Base-by-base conservation (phyloP, 768 basidiomycete genomes). In the Plicaturopsis crispa region DNA sequence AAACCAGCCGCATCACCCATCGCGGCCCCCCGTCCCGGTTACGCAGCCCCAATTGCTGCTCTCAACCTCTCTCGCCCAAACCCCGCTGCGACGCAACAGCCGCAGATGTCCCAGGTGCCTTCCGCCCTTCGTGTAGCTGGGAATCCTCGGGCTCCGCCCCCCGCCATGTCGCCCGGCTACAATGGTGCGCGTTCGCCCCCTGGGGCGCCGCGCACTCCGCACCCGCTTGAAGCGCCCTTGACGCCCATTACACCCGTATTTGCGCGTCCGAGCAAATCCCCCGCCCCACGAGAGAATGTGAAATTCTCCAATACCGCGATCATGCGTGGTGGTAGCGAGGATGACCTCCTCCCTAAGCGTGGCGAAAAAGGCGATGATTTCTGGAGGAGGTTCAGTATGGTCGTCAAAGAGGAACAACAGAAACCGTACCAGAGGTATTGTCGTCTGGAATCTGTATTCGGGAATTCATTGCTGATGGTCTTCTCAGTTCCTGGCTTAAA, bases 311-410 rank as follows among this genome's bases (percentile, higher is more conserved):
- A 63, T 13, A 57, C 64, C 39, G 63, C 70, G 13, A 85, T 87
- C 51, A 70, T 88, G 52, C 73, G 85, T 12, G 75, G 82, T 4
- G 68, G 78, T 35, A 65, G 65, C 1, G 86, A 89, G 55, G 83
- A 80, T 30, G 73, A 77, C 2, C 52, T 84, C 3, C 55, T 88
- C 6, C 80, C 84, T 2, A 66, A 65, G 28, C 71, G 83, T 32
- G 83, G 84, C 2, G 76, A 84, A 53, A 75, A 70, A 35, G 84
- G 84, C 1, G 85, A 89, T 49, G 82, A 88, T 49, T 89, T 90
- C 60, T 90, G 87, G 87, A 68, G 83, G 43, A 69, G 87, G 26
- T 90, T 89, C 60, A 84, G 81, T 44, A 86, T 88, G 67, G 78
- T 89, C 44, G 85, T 77, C 6, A 84, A 76, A 52, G 77, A 79